Base-by-base conservation (phyloP, 345 rosid genomes). In the Toxicodendron radicans region DNA sequence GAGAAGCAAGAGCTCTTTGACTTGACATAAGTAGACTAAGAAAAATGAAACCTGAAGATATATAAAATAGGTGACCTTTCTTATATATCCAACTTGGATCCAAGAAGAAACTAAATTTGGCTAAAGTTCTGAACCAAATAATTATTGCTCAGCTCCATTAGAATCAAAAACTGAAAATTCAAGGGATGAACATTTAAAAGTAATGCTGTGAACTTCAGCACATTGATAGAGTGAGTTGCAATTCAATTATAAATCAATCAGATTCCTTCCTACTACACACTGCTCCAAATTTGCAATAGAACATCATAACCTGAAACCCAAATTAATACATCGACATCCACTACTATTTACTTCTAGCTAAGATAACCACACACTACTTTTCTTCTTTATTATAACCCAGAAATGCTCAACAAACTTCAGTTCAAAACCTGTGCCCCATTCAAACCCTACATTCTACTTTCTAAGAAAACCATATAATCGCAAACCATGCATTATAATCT, bases 231-330 rank as follows among this genome's bases (percentile, higher is more conserved):
- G 52, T 11, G 6, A 17, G 45, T 45, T 32, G 23, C 11, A 23
- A 46, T 3, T 14, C 30, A 33, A 35, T 17, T 16, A 51, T 2
- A 48, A 61, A 63, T 18, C 66, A 60, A 30, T 48, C 13, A 10
- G 30, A 51, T 27, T 48, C 13, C n/a, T 48, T 72, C 68, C 41
- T 30, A 32, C 30, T 20, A 52, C 21, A 9, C 35, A 11, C 17
- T 57, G 48, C 53, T 46, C 35, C 10, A 38, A 63, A 14, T 67
- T 68, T 10, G 43, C 59, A n/a, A 61, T 64, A 20, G 27, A 68
- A 56, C 49, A 61, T 0, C 14, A 27, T 30, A 65, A 38, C 64
- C 41, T 57, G 17, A 66, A 24, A 48, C 46, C 64, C 3, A 69
- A 66, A 33, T 75, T 21, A 64, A 51, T 2, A 16, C n/a, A 3